A percentile compares a stretch with the other conserved stretches of the same genome.
phyloP scores from a whole-genome alignment of 1,139 yeast genomes.

The Blastobotrys ciferrii region DNA sequence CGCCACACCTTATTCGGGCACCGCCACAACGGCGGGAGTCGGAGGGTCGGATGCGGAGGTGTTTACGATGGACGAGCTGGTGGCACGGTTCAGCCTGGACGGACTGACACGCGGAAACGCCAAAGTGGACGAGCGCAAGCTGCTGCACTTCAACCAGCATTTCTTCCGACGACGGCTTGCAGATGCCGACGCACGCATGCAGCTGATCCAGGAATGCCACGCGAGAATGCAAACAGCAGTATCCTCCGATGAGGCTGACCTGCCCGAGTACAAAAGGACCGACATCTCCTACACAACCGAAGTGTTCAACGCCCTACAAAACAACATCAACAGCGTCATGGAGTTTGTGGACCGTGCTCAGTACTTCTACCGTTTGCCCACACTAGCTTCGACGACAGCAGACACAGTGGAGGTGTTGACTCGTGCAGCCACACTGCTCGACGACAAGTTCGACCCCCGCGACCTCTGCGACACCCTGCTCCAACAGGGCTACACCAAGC shows the following conservation, averaged over 20 bases:
- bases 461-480: slow-evolving; percentile 7
- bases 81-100: slow-evolving; percentile 50
- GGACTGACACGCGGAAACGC: slow-evolving; percentile 91
- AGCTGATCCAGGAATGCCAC: slow-evolving; percentile 21
- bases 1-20: slow-evolving; percentile 10
- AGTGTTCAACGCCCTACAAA: slow-evolving; percentile 21
- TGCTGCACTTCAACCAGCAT: slow-evolving; percentile 70
- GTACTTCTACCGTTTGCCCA: slow-evolving; percentile 23
- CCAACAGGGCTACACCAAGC: slow-evolving; percentile 20
- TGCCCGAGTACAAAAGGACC: slow-evolving; percentile 16
- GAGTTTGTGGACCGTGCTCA: slow-evolving; percentile 24
- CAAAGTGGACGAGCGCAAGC: slow-evolving; percentile 77
- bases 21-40: slow-evolving; percentile 7
- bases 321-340: slow-evolving; percentile 23
- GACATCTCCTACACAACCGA: slow-evolving; percentile 19
- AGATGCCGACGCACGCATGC: slow-evolving; percentile 20
- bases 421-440: slow-evolving; percentile 4
- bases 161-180: slow-evolving; percentile 42
- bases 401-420: not conserved
- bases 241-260: slow-evolving; percentile 17
- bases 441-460: slow-evolving; percentile 1
- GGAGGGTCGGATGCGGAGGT: slow-evolving; percentile 60
- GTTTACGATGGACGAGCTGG: slow-evolving; percentile 54
- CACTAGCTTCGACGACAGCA: not conserved
- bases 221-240: slow-evolving; percentile 13